Evolutionary conservation across 2,329 filamentous ascomycete genomes (phyloP), one percentile per base, ranked within the genome.

Genomic region (Incumbomyces lentus): DNA sequence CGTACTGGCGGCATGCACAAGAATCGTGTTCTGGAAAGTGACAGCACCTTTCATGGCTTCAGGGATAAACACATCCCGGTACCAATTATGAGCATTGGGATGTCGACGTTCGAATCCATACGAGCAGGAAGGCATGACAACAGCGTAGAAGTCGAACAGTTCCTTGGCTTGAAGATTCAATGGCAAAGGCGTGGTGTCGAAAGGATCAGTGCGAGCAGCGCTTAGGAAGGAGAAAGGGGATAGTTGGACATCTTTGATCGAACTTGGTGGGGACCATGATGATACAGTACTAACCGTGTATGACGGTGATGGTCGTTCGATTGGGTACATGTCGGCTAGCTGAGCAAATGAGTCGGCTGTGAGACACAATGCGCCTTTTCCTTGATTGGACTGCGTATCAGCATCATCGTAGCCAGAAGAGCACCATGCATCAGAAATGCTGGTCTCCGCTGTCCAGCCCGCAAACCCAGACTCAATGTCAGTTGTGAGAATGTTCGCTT

Each of bases 71-170:
- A 66, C 62, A 2, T 56, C 49, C 1, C 56, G 61, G 44, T 66
- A 66, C 64, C 63, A 65, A 32, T 67, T 64, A 41, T 66, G 62
- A 7, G 64, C 62, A 22, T 60, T 59, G 6, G 51, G 30, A 2
- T 60, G 60, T 7, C 59, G 58, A 26, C 59, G 59, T 48, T 64
- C 60, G n/a, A 59, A 53, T 14, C 62, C 65, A 40, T 67, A 67
- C 3, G 63, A 66, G 50, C 60, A 63, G 2, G 63, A 55, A 2
- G 63, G 63, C 62, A 67, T 66, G 30, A 63, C 58, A 32, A 62
- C 62, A n/a, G 62, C 60, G 48, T 66, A 68, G 33, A 66, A 66
- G 48, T 67, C 63, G 43, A 67, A 66, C 2, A 67, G 49, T 18
- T 53, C 50, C 43, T 63, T 55, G 13, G 60, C 62, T 37, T 64